Base-by-base conservation (phyloP, 306 rosid genomes). In the Cucurbita ficifolia region DNA sequence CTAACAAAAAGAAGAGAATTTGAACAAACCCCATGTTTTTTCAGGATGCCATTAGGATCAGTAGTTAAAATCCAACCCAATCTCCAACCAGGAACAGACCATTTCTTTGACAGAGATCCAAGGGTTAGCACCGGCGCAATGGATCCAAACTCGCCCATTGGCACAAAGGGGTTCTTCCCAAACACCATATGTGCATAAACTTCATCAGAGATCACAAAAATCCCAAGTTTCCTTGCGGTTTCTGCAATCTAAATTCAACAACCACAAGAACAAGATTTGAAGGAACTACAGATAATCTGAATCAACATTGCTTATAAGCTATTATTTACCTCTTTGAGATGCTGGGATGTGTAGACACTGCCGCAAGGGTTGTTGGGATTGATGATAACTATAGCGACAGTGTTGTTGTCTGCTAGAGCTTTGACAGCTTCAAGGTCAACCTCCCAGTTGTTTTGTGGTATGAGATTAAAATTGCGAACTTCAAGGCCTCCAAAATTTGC, bases 331-430 rank as follows among this genome's bases (percentile, higher is more conserved):
- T 53, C 81, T 78, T 89, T 76, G 53, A 87, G 73, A 76, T 89
- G 91, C 39, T 87, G 86, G 78, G 74, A 68, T 1, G 85, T 84
- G 73, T 76, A 87, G 55, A 87, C 96, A 75, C 77, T 87, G 51
- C 90, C 92, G 67, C 92, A 83, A 16, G 96, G 96, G 71, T 84
- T 89, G 75, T 87, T 75, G 40, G 96, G 96, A 53, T 83, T 87
- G 63, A 87, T 79, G 76, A 89, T 72, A 54, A 87, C 88, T 74
- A 85, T 82, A 9, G 96, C 92, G 22, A 78, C 84, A 62, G 90
- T 82, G 49, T 89, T 89, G 6, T 81, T 81, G 83, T 89, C 96
- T 18, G 84, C 87, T 45, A 82, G 68, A 79, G 83, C 76, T 84
- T 85, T 80, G 38, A 89, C 76, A 29, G 86, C 76, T 57, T 86